These are phyloP conservation scores for Heliamphora exappendiculata DNA, from an alignment of 148 eudicot species.

Conservation along the genomic window DNA sequence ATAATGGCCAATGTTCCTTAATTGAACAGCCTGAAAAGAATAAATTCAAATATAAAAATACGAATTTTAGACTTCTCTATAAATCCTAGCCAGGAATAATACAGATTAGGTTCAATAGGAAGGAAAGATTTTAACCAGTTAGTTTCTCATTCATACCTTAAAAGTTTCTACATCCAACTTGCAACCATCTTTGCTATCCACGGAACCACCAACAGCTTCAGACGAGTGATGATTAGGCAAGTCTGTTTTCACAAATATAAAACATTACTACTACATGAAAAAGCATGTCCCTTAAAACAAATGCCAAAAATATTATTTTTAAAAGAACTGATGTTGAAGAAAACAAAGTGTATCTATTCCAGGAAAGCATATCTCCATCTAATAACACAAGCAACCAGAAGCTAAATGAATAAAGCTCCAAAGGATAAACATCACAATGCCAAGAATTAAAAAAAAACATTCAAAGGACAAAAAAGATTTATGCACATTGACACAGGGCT, in stretches of 20 bases:
- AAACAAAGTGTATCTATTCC: not conserved
- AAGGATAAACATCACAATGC: not conserved
- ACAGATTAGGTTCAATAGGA: not conserved
- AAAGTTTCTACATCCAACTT: constrained; percentile 19
- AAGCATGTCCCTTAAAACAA: not conserved
- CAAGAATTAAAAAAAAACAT: not conserved
- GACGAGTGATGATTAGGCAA: constrained; percentile 21
- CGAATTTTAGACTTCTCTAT: not conserved
- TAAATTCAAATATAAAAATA: not conserved
- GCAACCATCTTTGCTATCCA: constrained; percentile 16
- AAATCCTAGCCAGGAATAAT: not conserved
- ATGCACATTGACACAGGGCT: not conserved
- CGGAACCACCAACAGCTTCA: constrained; percentile 20
- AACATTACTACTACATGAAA: not conserved
- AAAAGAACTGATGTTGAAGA: not conserved
- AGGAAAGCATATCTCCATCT: not conserved
- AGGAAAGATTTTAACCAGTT: not conserved
- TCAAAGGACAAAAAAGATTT: not conserved
- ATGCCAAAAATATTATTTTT: not conserved
- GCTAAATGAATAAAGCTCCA: not conserved
- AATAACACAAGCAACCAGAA: not conserved
- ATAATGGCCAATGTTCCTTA: constrained; percentile 23
- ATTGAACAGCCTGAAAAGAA: constrained; percentile 31
- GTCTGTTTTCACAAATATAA: constrained; percentile 16
- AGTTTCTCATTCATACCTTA: constrained; percentile 30